These are phyloP conservation scores for Nemania abortiva DNA, from an alignment of 2,329 filamentous ascomycete species.

Conservation along the genomic window DNA sequence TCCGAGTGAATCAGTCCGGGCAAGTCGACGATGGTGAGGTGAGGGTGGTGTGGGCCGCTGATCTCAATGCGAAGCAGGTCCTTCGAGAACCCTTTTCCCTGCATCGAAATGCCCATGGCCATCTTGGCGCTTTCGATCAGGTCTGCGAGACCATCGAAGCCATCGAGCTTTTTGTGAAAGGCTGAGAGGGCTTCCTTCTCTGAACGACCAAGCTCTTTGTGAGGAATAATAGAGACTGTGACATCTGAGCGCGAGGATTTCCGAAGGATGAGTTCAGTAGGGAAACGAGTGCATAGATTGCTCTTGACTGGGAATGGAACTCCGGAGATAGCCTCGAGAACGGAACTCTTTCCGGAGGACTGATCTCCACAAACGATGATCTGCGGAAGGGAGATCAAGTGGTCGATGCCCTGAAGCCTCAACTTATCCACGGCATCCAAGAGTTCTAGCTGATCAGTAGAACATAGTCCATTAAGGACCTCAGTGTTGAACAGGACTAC, in stretches of 20 bases:
- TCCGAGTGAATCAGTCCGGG: conserved; percentile 66
- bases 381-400: conserved; percentile 58
- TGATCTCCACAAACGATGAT: conserved; percentile 72
- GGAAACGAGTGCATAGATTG: conserved; percentile 71
- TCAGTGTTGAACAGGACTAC: conserved; percentile 44
- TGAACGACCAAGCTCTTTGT: conserved; percentile 44
- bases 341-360: conserved; percentile 73
- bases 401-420: conserved; percentile 53
- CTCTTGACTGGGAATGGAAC: conserved; percentile 70
- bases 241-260: conserved; percentile 53
- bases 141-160: conserved; percentile 49
- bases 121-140: conserved; percentile 57
- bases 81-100: conserved; percentile 56
- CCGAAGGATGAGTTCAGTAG: conserved; percentile 71
- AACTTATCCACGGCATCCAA: conserved; percentile 57
- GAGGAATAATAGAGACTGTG: conserved; percentile 55
- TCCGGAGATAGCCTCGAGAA: conserved; percentile 73
- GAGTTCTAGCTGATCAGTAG: conserved; percentile 53
- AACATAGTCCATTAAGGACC: conserved; percentile 45
- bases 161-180: conserved; percentile 48
- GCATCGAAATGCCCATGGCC: conserved; percentile 62
- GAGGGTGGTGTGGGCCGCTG: conserved; percentile 59
- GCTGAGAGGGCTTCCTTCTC: conserved; percentile 40
- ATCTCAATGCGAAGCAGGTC: conserved; percentile 64
- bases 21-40: conserved; percentile 70